These are phyloP conservation scores for Aspergillus thermomutatus DNA, from an alignment of 2,329 filamentous ascomycete species.

Conservation along the genomic window DNA sequence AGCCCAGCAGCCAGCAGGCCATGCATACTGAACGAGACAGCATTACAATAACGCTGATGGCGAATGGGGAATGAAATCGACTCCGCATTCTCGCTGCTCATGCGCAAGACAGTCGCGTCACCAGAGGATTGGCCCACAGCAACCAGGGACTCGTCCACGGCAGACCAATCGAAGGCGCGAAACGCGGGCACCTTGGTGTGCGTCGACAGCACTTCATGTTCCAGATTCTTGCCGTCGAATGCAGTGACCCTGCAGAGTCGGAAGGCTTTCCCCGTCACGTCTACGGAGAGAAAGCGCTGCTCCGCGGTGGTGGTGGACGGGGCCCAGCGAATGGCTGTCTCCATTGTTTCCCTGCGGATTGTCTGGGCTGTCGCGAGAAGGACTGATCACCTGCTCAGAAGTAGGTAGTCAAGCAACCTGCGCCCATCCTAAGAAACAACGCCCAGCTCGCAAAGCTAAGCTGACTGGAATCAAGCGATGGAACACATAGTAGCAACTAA, in stretches of 20 bases:
- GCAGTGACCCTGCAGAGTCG: slow-evolving; percentile 52
- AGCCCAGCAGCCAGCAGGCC: slow-evolving; percentile 60
- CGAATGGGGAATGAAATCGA: slow-evolving; percentile 55
- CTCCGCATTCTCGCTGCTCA: slow-evolving; percentile 49
- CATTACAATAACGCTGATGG: slow-evolving; percentile 63
- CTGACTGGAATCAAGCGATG: neutral
- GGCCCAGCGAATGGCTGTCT: slow-evolving; percentile 61
- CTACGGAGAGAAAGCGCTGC: slow-evolving; percentile 60
- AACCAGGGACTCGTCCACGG: slow-evolving; percentile 54
- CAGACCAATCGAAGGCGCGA: slow-evolving; percentile 65
- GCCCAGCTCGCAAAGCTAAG: neutral
- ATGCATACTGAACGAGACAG: slow-evolving; percentile 57
- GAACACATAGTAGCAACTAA: neutral
- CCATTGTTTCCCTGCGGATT: slow-evolving; percentile 21
- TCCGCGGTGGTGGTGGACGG: slow-evolving; percentile 52
- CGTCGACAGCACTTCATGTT: slow-evolving; percentile 52
- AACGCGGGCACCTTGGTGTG: slow-evolving; percentile 58
- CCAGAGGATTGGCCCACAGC: slow-evolving; percentile 61
- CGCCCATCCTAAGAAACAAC: neutral
- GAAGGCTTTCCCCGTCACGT: slow-evolving; percentile 58
- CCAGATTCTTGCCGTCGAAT: slow-evolving; percentile 39
- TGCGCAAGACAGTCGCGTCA: slow-evolving; percentile 56
- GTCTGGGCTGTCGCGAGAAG: neutral
- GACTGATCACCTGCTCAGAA: neutral
- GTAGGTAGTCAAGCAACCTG: neutral